Evolutionary conservation across 2,329 filamentous ascomycete genomes (phyloP).

Genomic region (Teratosphaeriaceae sp.): DNA sequence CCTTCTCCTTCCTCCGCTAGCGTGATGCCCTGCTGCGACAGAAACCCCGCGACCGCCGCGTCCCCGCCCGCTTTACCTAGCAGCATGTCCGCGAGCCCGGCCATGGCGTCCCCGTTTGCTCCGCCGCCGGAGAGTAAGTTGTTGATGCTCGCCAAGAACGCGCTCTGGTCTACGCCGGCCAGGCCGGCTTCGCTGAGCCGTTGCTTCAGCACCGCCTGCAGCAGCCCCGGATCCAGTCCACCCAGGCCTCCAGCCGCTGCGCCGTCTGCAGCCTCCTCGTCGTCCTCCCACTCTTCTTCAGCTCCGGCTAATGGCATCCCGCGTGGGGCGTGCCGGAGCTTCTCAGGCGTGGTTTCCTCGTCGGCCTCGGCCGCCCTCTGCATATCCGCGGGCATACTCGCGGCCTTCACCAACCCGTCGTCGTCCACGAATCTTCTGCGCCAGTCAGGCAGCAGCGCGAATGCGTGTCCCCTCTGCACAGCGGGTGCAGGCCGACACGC

Average conservation of each 20-base stretch:
- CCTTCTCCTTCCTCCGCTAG: slow-evolving; percentile 27
- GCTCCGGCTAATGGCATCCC: slow-evolving; percentile 8
- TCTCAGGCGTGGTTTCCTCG: slow-evolving; percentile 8
- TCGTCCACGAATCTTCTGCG: slow-evolving; percentile 31
- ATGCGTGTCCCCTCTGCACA: slow-evolving; percentile 26
- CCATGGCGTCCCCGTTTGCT: slow-evolving; percentile 36
- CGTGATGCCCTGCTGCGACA: slow-evolving; percentile 26
- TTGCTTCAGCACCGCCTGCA: slow-evolving; percentile 28
- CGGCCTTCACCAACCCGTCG: slow-evolving; percentile 11
- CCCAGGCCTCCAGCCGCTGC: slow-evolving; percentile 15
- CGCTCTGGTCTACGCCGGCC: slow-evolving; percentile 35
- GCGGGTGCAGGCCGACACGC: slow-evolving; percentile 8
- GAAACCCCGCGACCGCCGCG: slow-evolving; percentile 25
- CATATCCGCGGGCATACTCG: slow-evolving; percentile 26
- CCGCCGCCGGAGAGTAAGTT: slow-evolving; percentile 39
- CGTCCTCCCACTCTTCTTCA: slow-evolving; percentile 14
- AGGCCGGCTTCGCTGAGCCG: slow-evolving; percentile 26
- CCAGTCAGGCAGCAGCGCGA: slow-evolving; percentile 41
- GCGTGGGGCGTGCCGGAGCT: slow-evolving; percentile 8
- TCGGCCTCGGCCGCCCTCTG: slow-evolving; percentile 21
- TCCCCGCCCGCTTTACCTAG: slow-evolving; percentile 29
- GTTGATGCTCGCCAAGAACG: slow-evolving; percentile 37
- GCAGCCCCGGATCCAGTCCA: slow-evolving; percentile 32
- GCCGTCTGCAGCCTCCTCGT: slow-evolving; percentile 16
- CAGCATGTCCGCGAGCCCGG: slow-evolving; percentile 37